These are phyloP conservation scores for Penicillium flavigenum DNA, from an alignment of 495 filamentous ascomycete species.

Conservation along the genomic window DNA sequence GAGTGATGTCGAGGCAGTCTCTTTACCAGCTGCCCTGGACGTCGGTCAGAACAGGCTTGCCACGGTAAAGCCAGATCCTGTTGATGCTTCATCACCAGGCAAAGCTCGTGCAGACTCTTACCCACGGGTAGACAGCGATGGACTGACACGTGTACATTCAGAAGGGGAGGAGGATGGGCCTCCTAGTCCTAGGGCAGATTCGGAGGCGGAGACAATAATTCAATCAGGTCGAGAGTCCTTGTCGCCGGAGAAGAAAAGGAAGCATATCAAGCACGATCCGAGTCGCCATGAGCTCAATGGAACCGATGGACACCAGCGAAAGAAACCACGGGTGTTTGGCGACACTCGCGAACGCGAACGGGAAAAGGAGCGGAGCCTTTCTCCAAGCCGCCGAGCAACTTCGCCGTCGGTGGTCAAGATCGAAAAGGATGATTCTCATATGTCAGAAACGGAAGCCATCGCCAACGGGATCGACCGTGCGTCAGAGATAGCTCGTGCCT, in stretches of 20 bases:
- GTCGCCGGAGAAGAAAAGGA: conserved; percentile 66
- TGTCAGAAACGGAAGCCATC: conserved; percentile 26
- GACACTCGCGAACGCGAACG: conserved; percentile 23
- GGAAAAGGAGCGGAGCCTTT: conserved; percentile 27
- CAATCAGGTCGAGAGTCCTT: conserved; percentile 69
- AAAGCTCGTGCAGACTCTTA: conserved; percentile 21
- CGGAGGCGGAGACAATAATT: conserved; percentile 80
- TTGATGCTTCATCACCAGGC: conserved; percentile 30
- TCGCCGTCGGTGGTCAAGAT: conserved; percentile 37
- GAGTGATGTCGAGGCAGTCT: conserved; percentile 51
- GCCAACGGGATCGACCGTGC: conserved; percentile 18
- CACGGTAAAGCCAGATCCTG: conserved; percentile 34
- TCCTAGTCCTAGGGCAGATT: conserved; percentile 55
- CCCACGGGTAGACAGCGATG: conserved; percentile 25
- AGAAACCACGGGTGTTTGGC: conserved; percentile 35
- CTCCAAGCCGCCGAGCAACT: conserved; percentile 30
- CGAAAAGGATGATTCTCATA: conserved; percentile 37
- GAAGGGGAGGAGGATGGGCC: conserved; percentile 36
- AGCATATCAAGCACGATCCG: conserved; percentile 65
- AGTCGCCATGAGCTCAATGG: conserved; percentile 30
- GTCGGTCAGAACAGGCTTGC: conserved; percentile 40
- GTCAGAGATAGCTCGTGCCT: conserved; percentile 23
- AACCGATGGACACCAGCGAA: conserved; percentile 54
- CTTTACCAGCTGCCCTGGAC: conserved; percentile 47
- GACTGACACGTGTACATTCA: conserved; percentile 22